Evolutionary conservation across 306 rosid genomes (phyloP), one percentile per base, ranked within the genome.

Genomic region (Trifolium repens): DNA sequence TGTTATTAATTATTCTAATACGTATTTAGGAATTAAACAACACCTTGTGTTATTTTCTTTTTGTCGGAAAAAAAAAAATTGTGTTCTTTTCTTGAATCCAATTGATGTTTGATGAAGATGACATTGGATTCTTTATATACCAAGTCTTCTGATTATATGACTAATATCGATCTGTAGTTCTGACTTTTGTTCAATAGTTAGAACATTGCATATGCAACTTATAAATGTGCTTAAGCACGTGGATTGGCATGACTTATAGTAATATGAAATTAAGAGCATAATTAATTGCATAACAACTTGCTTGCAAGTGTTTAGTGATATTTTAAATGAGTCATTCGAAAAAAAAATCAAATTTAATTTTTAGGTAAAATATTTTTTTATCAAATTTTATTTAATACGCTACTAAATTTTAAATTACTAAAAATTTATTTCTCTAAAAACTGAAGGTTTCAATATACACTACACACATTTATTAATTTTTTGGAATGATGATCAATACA

Each of bases 211-310:
- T 78, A 71, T 62, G 65, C 54, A 34, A 11, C 65, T 78, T 71
- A 79, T 7, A 64, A 5, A 63, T 30, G 69, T 42, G 69, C 68
- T 73, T 65, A 73, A 66, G 43, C 83, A 79, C 76, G 83, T 79
- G 83, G 46, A 73, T 79, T 65, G 61, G 34, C 50, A 32, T 71
- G 42, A 42, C 43, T 37, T 53, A 27, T 47, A 5, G 52, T 46
- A 46, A 46, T 60, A 43, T 65, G 26, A 27, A 59, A 55, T 60
- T 60, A 60, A 58, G 58, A 43, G 8, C 27, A 79, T 37, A 11
- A 65, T 43, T 54, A 72, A 55, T 61, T 46, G 27, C 53, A 6
- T 59, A 42, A 22, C 72, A 61, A 37, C 72, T 71, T 61, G 82
- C 59, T 6, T 39, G 42, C 35, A 62, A 58, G 44, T 71, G 16